Evolutionary conservation across 1,284 basidiomycete species (phyloP).

Genomic region (Athelia sp.): DNA sequence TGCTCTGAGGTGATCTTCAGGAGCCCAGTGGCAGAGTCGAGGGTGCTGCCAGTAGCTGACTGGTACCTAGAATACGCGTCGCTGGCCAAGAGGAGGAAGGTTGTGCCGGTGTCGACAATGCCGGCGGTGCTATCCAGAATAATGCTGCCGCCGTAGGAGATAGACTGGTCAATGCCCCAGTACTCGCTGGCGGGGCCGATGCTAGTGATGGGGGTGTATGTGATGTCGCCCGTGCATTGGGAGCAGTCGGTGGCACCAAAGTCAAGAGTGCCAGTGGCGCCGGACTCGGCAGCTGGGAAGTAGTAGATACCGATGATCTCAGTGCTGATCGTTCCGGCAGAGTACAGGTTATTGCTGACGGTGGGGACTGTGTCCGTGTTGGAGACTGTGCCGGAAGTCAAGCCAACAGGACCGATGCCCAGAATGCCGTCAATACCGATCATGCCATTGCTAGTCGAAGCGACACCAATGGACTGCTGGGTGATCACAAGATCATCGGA

Average conservation of each 20-base stretch:
- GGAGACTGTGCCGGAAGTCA: conserved; percentile 27
- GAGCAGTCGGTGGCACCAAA: conserved; percentile 12
- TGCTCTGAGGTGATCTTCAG: conserved; percentile 33
- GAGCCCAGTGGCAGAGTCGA: conserved; percentile 38
- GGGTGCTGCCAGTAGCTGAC: conserved; percentile 44
- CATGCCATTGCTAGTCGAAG: conserved; percentile 29
- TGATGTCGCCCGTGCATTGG: conserved; percentile 22
- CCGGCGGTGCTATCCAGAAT: conserved; percentile 40
- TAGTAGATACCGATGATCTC: conserved; percentile 29
- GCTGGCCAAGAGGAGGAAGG: conserved; percentile 33
- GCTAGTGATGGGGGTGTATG: conserved; percentile 23
- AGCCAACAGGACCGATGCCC: conserved; percentile 36
- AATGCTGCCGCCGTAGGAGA: conserved; percentile 30
- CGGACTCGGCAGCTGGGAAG: conserved; percentile 22
- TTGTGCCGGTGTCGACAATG: conserved; percentile 25
- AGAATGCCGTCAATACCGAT: conserved; percentile 36
- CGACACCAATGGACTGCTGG: conserved; percentile 39
- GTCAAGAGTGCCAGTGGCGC: conserved; percentile 12
- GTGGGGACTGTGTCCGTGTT: conserved; percentile 25
- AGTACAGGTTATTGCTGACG: conserved; percentile 29
- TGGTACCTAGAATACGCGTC: conserved; percentile 51
- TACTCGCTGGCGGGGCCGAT: conserved; percentile 18
- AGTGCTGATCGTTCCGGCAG: conserved; percentile 24
- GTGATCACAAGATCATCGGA: conserved; percentile 24
- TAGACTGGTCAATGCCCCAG: conserved; percentile 8